Evolutionary conservation across 2,329 filamentous ascomycete genomes (phyloP).

Genomic region (Fusarium palustre): DNA sequence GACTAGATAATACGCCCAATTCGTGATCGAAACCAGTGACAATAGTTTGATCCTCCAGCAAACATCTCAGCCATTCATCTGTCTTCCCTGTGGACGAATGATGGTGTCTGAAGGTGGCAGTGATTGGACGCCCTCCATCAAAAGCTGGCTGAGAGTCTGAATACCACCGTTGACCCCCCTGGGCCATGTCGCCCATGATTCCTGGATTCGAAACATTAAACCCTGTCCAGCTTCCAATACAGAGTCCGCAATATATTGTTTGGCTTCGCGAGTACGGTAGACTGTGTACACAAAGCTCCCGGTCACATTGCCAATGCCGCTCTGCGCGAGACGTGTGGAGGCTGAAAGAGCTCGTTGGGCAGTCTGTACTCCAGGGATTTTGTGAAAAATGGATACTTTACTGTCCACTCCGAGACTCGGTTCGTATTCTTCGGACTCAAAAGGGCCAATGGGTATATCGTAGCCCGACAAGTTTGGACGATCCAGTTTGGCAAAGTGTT

Average conservation of each 20-base stretch:
- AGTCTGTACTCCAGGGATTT: not conserved
- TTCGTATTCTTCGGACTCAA: not conserved
- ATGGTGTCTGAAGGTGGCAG: slow-evolving; percentile 26
- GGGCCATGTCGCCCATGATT: slow-evolving; percentile 5
- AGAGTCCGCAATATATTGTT: slow-evolving; percentile 11
- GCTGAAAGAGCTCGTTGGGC: not conserved
- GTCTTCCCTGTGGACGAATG: slow-evolving; percentile 7
- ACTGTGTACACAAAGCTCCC: not conserved
- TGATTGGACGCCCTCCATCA: slow-evolving; percentile 24
- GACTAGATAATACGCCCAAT: not conserved
- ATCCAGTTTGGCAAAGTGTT: not conserved
- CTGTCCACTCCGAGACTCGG: not conserved
- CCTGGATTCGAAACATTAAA: slow-evolving; percentile 3
- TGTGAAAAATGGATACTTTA: not conserved
- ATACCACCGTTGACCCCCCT: not conserved
- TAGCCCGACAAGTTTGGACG: slow-evolving; percentile 9
- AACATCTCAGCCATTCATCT: not conserved
- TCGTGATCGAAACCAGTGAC: not conserved
- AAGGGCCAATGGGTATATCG: slow-evolving; percentile 10
- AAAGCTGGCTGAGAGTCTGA: not conserved
- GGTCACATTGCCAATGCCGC: slow-evolving; percentile 1
- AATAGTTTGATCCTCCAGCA: not conserved
- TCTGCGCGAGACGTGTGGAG: not conserved
- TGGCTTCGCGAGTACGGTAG: slow-evolving; percentile 4
- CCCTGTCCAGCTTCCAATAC: slow-evolving; percentile 7